These are phyloP conservation scores for Thielaviopsis musarum DNA, from an alignment of 2,329 filamentous ascomycete genomes.

Conservation along the genomic window DNA sequence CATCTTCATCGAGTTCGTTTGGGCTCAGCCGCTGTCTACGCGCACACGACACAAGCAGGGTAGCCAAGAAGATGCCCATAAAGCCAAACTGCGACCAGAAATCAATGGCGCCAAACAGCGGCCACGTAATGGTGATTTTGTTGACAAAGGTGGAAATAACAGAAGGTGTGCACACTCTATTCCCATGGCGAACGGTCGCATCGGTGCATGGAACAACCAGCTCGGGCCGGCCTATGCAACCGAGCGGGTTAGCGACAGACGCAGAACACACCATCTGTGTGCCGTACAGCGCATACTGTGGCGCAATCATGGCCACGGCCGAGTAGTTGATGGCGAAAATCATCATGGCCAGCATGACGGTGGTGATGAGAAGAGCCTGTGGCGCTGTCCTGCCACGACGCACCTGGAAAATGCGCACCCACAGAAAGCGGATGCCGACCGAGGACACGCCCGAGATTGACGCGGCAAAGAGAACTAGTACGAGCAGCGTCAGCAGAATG, in stretches of 20 bases:
- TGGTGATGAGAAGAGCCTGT: constrained; percentile 79
- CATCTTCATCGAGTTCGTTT: constrained; percentile 67
- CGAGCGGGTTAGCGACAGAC: constrained; percentile 44
- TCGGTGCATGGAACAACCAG: constrained; percentile 74
- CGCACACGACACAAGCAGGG: constrained; percentile 66
- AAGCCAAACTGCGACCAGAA: constrained; percentile 97
- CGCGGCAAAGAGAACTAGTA: constrained; percentile 75
- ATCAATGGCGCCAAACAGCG: constrained; percentile 79
- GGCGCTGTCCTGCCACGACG: constrained; percentile 77
- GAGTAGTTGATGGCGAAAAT: constrained; percentile 86
- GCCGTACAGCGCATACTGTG: constrained; percentile 87
- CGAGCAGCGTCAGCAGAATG: constrained; percentile 66
- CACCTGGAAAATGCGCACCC: constrained; percentile 85
- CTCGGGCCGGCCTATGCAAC: constrained; percentile 55
- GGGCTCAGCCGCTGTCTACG: constrained; percentile 63
- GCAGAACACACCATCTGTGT: constrained; percentile 87
- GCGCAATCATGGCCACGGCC: constrained; percentile 82
- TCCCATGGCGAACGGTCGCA: constrained; percentile 47
- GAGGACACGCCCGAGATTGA: constrained; percentile 74
- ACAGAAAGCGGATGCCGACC: constrained; percentile 88
- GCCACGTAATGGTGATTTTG: constrained; percentile 81
- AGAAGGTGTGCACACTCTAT: constrained; percentile 74
- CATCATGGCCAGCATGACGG: constrained; percentile 78
- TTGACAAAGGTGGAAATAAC: constrained; percentile 89
- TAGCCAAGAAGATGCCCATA: constrained; percentile 63